Evolutionary conservation across 495 filamentous ascomycete species (phyloP).

Genomic region (Entonaema liquescens): DNA sequence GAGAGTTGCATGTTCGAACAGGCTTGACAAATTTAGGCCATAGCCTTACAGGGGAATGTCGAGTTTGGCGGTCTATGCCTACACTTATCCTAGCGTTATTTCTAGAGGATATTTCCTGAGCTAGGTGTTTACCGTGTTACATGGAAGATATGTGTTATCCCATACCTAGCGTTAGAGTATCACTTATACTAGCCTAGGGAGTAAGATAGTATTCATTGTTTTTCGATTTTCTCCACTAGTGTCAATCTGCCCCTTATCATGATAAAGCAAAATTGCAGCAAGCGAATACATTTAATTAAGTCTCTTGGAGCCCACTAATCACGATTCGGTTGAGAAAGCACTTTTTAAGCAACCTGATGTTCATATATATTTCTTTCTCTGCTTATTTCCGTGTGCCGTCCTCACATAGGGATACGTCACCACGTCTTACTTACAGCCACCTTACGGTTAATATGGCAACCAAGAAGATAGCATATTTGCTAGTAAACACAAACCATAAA

Average conservation of each 20-base stretch:
- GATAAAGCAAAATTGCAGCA: no score
- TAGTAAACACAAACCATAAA: neutral
- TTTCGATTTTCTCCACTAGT: no score
- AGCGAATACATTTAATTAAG: neutral
- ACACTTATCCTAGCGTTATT: neutral
- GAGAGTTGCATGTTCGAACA: neutral
- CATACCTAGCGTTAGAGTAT: neutral
- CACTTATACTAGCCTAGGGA: neutral
- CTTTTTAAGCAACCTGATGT: neutral
- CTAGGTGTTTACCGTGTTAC: neutral
- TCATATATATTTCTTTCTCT: neutral
- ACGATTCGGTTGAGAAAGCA: neutral
- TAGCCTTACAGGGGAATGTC: neutral
- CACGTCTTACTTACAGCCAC: neutral
- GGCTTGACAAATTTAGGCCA: neutral
- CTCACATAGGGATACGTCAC: neutral
- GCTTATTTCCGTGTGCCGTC: neutral
- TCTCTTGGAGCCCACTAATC: neutral
- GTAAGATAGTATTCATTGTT: no score
- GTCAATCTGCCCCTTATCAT: neutral
- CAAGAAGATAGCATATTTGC: neutral
- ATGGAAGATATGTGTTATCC: neutral
- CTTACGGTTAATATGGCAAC: neutral
- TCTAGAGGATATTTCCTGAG: no score
- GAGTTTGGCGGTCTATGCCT: neutral